Evolutionary conservation across 1,139 yeast species (phyloP), one percentile per base, ranked within the genome.

Genomic region (Geotrichum phurueaensis): DNA sequence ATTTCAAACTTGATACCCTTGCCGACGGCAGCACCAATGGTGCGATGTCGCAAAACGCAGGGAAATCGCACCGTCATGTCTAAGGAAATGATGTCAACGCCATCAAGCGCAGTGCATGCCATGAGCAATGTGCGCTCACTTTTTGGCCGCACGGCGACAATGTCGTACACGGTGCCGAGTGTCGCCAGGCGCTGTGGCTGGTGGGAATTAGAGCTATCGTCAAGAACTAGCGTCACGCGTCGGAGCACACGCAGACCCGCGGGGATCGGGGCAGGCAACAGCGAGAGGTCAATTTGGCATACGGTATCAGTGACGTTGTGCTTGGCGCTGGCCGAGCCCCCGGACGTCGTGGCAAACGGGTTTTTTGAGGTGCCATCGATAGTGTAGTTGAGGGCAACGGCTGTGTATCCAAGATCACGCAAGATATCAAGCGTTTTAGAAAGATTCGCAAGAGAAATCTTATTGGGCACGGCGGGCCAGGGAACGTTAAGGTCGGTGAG

Each of bases 1-100:
- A 94, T 80, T 71, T 94, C 99, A 66, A 94, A 82, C 66, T 84
- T 84, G 54, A 91, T 81, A 0, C 99, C 99, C 62, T 87, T 82
- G 22, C 86, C 87, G 20, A 89, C 80, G 1, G 96, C 97, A 54
- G 90, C 84, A 51, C 97, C 88, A 10, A 91, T 80, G 0, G 90
- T 84, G 69, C 91, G 89, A 75, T 90, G 97, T 66, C 88, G 87
- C 65, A 94, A 76, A 71, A 84, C 89, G 67, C 84, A 86, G 0
- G 96, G 95, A 55, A 90, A 76, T 62, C 90, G 80, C 51, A 79
- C 77, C 20, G 82, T 75, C 71, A 88, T 81, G 63, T 88, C 85
- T 59, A 94, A 80, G 0, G 96, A 85, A 47, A 94, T 82, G 47
- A 94, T 66, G 74, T 94, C 98, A 50, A 92, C 79, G 62, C 88